Evolutionary conservation across 2,329 filamentous ascomycete species (phyloP), one percentile per base, ranked within the genome.

Genomic region (Trichophaea hybrida): DNA sequence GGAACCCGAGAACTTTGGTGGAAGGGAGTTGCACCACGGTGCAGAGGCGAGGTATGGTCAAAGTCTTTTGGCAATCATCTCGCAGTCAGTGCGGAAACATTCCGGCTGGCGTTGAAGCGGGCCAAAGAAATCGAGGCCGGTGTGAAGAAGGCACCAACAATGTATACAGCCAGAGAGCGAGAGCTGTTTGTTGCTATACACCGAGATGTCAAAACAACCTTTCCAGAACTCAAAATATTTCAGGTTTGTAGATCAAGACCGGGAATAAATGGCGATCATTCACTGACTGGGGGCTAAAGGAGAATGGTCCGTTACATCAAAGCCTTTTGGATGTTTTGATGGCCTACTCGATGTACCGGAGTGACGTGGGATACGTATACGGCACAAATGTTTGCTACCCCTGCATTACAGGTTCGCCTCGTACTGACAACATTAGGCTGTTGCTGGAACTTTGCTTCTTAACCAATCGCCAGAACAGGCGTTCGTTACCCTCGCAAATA

Each of bases 331-430:
- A 91, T 69, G 80, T 93, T 7, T 75, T 91, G 61, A 82, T 82
- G 68, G 88, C 87, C 5, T 91, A 91, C 71, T 78, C 83, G 58
- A 85, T 88, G 80, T 93, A 93, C 72, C 79, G 87, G 62, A 84
- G 82, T 65, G 87, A 93, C 69, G 85, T 91, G 68, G 85, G 86
- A 63, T 89, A 88, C 68, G 78, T 87, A 59, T 77, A 78, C 63
- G 85, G 86, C 57, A 86, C 84, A 65, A 86, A 88, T 69, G 83
- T 87, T 72, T 76, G 84, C 77, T 35, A 17, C 59, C 48, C 53
- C 33, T n/a, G 34, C n/a, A 33, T 32, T 10, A 4, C 10, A 8
- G 15, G 15, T 15, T 35, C 32, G 12, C 6, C 17, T 7, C n/a
- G 13, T 15, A 50, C 7, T 32, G 15, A 34, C 35, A 48, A 24